Base-by-base conservation (phyloP, 305 asterid species). In the Fraxinus greggii region DNA sequence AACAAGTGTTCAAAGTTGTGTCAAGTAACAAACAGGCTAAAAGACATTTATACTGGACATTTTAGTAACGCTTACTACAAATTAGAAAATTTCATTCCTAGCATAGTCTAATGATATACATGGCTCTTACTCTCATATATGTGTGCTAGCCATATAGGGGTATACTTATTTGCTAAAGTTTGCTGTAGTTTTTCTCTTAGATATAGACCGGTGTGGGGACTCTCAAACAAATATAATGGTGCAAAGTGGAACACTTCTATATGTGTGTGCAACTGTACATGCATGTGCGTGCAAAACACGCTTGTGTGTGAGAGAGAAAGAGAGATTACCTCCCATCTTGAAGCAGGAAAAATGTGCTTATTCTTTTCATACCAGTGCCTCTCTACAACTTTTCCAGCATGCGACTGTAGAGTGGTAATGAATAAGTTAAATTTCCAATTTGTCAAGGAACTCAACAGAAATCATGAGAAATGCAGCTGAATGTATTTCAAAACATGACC, bases 361-460 rank as follows among this genome's bases (percentile, higher is more conserved):
- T 95, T 95, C 95, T 95, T 95, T 85, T 95, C 98, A 78, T 95
- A 95, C 97, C 99, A 95, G 84, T 95, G 99, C 84, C 99, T 88
- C 91, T 95, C 99, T 40, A 95, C 99, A 81, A 95, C 98, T 90
- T 95, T 95, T 75, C 99, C 98, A 85, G 99, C 99, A 89, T 95
- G 99, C 0, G 99, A 95, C 98, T 92, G 92, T 87, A 75, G 77
- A 65, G 81, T 3, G 76, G 36, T 6, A 26, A 54, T 81, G 61
- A 61, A 65, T 81, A 29, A 48, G 77, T 79, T 65, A 75, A 17
- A 78, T n/a, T 38, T 19, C 32, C 17, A 42, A 17, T 24, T 69
- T 80, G 65, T 80, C 36, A 26, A 74, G 28, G 29, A 61, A 82
- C 73, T 51, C 48, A 72, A 73, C 23, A 56, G 36, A 82, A 29